phyloP scores from a whole-genome alignment of 805 yeast species.

The Nakazawaea ishiwadae region DNA sequence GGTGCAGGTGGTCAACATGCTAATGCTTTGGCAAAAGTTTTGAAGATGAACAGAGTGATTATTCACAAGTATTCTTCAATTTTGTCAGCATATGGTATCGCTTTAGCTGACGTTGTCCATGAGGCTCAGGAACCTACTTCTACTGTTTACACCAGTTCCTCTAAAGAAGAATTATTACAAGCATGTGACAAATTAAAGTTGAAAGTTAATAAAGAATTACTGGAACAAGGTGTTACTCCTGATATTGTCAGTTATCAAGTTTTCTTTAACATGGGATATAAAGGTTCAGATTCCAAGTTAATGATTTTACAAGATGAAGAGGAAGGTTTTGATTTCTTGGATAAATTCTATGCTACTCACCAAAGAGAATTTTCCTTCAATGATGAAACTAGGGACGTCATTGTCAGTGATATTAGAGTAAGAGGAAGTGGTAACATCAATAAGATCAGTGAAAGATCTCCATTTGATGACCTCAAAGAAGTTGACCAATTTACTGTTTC shows the following conservation, averaged over 20 bases:
- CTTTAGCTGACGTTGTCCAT: conserved; percentile 28
- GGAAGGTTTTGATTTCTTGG: conserved; percentile 26
- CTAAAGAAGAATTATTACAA: conserved; percentile 12
- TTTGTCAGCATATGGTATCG: conserved; percentile 43
- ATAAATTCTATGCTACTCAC: conserved; percentile 48
- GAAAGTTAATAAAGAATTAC: conserved; percentile 21
- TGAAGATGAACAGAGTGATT: conserved; percentile 35
- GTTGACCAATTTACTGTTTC: conserved; percentile 20
- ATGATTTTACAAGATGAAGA: conserved; percentile 42
- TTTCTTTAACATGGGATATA: conserved; percentile 26
- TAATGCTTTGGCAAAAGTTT: conserved; percentile 34
- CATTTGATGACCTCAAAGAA: conserved; percentile 17
- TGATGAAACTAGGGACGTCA: conserved; percentile 46
- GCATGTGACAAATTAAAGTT: conserved; percentile 16
- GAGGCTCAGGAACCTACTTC: conserved; percentile 26
- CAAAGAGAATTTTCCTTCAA: conserved; percentile 65
- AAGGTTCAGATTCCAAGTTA: conserved; percentile 68
- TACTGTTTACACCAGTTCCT: conserved; percentile 14
- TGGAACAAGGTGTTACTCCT: conserved; percentile 22
- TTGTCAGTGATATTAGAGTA: conserved; percentile 64
- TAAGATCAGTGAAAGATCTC: conserved; percentile 26
- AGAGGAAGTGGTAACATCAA: conserved; percentile 42
- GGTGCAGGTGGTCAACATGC: conserved; percentile 49
- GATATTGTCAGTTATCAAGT: conserved; percentile 13
- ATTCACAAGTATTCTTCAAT: conserved; percentile 44